Evolutionary conservation across 1,284 basidiomycete species (phyloP).

Genomic region (Papiliotrema nemorosa): DNA sequence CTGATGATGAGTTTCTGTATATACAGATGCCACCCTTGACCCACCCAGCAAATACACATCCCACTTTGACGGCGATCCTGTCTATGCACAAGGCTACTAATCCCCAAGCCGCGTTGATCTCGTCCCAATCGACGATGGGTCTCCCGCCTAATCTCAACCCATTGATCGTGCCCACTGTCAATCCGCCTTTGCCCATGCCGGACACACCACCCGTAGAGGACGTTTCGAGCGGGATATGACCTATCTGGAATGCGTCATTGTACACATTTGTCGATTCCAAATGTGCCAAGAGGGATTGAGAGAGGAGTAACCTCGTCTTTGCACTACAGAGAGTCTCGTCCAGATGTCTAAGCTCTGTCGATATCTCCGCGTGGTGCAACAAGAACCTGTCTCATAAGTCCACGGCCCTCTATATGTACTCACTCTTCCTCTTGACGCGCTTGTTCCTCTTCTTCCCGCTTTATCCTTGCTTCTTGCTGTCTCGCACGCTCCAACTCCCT

Average conservation of each 20-base stretch:
- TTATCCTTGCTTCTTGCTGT: slow-evolving; percentile 67
- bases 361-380: slow-evolving; percentile 21
- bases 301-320: slow-evolving; percentile 42
- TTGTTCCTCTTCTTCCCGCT: slow-evolving; percentile 66
- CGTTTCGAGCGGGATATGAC: slow-evolving; percentile 56
- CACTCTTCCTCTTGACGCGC: slow-evolving; percentile 68
- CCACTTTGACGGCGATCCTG: slow-evolving; percentile 83
- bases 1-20: slow-evolving; percentile 49
- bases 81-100: slow-evolving; percentile 88
- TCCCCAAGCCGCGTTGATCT: slow-evolving; percentile 99
- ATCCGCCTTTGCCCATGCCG: slow-evolving; percentile 50
- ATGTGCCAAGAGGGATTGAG: slow-evolving; percentile 50
- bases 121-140: slow-evolving; percentile 88
- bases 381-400: slow-evolving; percentile 27
- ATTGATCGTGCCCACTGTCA: slow-evolving; percentile 89
- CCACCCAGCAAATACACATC: slow-evolving; percentile 79
- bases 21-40: slow-evolving; percentile 18
- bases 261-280: slow-evolving; percentile 94
- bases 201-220: background rate
- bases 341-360: slow-evolving; percentile 22
- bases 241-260: slow-evolving; percentile 97
- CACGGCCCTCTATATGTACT: slow-evolving; percentile 7
- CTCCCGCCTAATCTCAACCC: slow-evolving; percentile 86
- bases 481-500: slow-evolving; percentile 71
- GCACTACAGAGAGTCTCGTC: slow-evolving; percentile 21